Conservation (phyloP, 163 green algal genomes). For the Scenedesmus sp. region DNA sequence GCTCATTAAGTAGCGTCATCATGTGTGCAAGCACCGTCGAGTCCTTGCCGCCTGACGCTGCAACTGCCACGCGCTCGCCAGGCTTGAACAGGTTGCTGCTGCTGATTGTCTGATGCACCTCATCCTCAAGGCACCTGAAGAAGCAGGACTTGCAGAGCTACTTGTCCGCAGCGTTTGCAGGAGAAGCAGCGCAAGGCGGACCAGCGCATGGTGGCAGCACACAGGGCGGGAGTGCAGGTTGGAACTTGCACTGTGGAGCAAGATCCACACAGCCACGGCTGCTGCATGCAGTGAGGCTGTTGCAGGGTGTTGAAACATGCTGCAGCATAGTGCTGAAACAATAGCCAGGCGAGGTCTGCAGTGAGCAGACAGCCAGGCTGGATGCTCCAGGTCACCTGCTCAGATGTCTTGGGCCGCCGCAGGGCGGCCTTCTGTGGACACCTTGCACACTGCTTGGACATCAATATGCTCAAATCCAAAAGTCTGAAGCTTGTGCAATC, state of each 20-base stretch:
- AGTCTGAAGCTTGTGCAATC: too few relatives aligned
- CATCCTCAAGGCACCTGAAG: conserved; percentile 89
- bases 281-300: background rate
- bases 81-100: conserved; percentile 82
- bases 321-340: background rate
- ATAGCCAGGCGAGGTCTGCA: background rate
- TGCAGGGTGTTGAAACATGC: background rate
- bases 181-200: background rate
- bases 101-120: conserved; percentile 95
- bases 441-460: conserved; percentile 41
- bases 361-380: background rate
- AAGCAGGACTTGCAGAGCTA: conserved; percentile 96
- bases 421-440: conserved; percentile 68
- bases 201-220: background rate
- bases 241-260: background rate
- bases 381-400: conserved; percentile 64
- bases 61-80: conserved; percentile 93
- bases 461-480: background rate
- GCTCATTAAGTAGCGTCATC: conserved; percentile 91
- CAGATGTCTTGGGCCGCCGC: conserved; percentile 84
- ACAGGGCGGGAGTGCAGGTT: background rate
- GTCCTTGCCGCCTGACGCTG: conserved; percentile 95
- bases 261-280: background rate
- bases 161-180: background rate
- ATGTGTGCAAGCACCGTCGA: conserved; percentile 98